Evolutionary conservation across 495 filamentous ascomycete genomes (phyloP), one percentile per base, ranked within the genome.

Genomic region (Talaromyces ruber): DNA sequence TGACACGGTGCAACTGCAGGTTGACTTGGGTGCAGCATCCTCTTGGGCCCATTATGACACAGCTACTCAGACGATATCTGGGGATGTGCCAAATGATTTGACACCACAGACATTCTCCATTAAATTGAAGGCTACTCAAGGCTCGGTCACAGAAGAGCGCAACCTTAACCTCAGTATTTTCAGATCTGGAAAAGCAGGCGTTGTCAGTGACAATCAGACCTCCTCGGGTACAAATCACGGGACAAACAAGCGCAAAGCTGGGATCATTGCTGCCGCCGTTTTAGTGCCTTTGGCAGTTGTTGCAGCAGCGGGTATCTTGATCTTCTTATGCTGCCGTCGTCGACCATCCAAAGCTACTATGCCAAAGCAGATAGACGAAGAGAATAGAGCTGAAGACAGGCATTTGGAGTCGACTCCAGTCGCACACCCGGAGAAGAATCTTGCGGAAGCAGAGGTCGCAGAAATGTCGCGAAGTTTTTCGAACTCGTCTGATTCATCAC

Each of bases 21-120:
- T 88, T 2, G 71, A 82, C 51, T 64, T 82, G n/a, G 77, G 73
- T 21, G 63, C 78, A 2, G 71, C 84, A 2, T 70, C 78, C 7
- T 70, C 82, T 14, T 96, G 91, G 92, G 74, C 94, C 9, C 76
- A 74, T 1, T 90, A 90, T 64, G 82, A 89, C 65, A 56, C 80
- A 11, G 69, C 67, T 9, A 83, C 80, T 43, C 70, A 80, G 62
- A 79, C 78, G 2, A 74, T 95, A 5, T 81, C 74, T 22, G 91
- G 92, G 6, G 74, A 80, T 12, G 84, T 88, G 24, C 90, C 92
- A 1, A 64, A 64, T 0, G 72, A 78, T 30, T 55, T 77, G 7
- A 63, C 72, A 9, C 70, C 80, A 4, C 65, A 73, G 9, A 74
- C 72, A 28, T 72, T 82, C 45, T 66, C 64, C 1, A 68, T 88